phyloP scores from a whole-genome alignment of 495 filamentous ascomycete genomes.

The Tetracladium marchalianum region DNA sequence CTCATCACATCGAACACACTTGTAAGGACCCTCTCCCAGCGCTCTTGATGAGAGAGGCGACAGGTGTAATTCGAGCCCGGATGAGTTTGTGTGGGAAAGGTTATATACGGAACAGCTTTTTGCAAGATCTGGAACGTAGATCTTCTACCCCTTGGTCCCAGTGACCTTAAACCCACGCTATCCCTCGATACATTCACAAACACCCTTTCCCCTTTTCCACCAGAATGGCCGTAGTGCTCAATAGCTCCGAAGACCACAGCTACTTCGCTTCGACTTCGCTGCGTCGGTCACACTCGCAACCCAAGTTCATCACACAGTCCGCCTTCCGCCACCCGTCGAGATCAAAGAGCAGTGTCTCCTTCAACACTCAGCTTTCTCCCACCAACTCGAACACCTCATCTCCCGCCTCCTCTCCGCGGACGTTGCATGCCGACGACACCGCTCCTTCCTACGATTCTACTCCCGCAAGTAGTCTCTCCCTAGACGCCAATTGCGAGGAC shows the following conservation, averaged over 20 bases:
- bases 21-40: no score
- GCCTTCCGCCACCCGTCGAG: conserved; percentile 8
- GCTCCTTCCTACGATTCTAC: conserved; percentile 25
- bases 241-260: conserved; percentile 9
- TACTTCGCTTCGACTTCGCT: conserved; percentile 15
- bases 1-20: no score
- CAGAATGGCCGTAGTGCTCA: no score
- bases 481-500: conserved; percentile 42
- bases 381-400: conserved; percentile 13
- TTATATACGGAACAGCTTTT: no score
- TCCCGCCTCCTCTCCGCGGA: conserved; percentile 12
- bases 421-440: conserved; percentile 15
- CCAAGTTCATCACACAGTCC: conserved; percentile 12
- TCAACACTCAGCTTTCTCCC: conserved; percentile 9
- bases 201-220: no score
- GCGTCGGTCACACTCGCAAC: conserved; percentile 15
- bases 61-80: no score
- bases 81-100: no score
- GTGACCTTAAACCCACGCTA: no score
- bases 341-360: conserved; percentile 12
- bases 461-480: conserved; percentile 53
- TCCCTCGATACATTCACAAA: no score
- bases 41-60: no score
- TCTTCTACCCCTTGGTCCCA: no score
- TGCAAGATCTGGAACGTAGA: no score